These are phyloP conservation scores for Psidium guajava DNA, from an alignment of 345 rosid species.

Conservation along the genomic window DNA sequence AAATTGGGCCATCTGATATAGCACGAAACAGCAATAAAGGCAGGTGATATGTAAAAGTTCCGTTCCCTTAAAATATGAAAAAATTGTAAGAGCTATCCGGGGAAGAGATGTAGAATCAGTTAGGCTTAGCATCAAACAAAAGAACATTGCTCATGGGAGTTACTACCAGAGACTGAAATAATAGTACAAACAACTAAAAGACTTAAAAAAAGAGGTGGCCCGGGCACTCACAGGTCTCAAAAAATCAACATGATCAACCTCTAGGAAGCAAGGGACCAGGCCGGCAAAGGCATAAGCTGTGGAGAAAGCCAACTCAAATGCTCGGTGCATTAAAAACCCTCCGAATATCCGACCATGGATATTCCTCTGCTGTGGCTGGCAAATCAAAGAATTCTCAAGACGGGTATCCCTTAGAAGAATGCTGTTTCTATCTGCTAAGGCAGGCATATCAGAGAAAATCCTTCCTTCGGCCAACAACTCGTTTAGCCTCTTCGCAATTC, in stretches of 20 bases:
- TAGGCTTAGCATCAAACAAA: background rate
- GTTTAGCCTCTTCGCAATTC: slow-evolving; percentile 29
- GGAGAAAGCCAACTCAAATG: slow-evolving; percentile 82
- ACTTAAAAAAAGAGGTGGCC: background rate
- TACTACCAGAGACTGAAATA: background rate
- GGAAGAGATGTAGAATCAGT: background rate
- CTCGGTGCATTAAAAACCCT: slow-evolving; percentile 72
- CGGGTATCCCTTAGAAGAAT: slow-evolving; percentile 65
- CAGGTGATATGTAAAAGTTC: background rate
- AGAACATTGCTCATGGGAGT: background rate
- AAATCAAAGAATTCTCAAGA: slow-evolving; percentile 57
- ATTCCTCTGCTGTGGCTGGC: slow-evolving; percentile 87
- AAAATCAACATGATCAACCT: slow-evolving; percentile 90
- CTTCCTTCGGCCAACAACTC: slow-evolving; percentile 64
- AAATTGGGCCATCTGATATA: background rate
- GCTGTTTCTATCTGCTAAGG: slow-evolving; percentile 78
- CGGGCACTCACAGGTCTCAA: slow-evolving; percentile 50
- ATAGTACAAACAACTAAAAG: background rate
- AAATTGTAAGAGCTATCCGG: background rate
- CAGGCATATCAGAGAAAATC: slow-evolving; percentile 71
- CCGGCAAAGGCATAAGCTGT: slow-evolving; percentile 86
- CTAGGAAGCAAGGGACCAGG: slow-evolving; percentile 61
- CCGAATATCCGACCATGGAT: slow-evolving; percentile 77
- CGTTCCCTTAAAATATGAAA: background rate
- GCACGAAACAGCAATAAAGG: background rate